Evolutionary conservation across 2,329 filamentous ascomycete genomes (phyloP).

Genomic region (Trichophyton schoenleinii): DNA sequence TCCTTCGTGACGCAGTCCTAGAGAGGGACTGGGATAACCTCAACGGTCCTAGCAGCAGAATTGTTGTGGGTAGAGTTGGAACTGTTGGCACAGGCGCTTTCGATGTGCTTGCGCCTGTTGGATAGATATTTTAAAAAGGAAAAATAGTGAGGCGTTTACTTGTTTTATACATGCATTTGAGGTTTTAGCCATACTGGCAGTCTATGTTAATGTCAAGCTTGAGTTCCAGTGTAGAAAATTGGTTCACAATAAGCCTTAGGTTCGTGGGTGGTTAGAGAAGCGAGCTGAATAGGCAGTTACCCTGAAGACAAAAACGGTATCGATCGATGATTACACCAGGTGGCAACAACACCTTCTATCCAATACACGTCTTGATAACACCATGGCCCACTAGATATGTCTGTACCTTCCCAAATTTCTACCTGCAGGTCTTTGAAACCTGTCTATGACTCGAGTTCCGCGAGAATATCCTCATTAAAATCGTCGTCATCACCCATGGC

Average conservation of each 20-base stretch:
- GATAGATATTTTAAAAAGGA: slow-evolving; percentile 17
- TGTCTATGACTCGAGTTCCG: slow-evolving; percentile 11
- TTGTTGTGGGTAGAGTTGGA: slow-evolving; percentile 74
- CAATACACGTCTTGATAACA: background rate
- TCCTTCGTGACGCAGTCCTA: slow-evolving; percentile 81
- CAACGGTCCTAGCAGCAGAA: slow-evolving; percentile 68
- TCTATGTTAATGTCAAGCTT: background rate
- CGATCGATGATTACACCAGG: background rate
- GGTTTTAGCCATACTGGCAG: background rate
- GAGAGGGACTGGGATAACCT: slow-evolving; percentile 86
- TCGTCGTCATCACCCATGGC: slow-evolving; percentile 20
- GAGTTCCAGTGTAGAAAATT: background rate
- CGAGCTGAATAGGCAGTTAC: no score
- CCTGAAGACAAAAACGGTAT: no score
- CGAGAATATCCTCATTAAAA: slow-evolving; percentile 34
- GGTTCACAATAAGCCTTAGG: no score
- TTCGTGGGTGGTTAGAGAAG: no score
- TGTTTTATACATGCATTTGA: background rate
- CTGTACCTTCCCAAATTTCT: background rate
- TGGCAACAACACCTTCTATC: background rate
- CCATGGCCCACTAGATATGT: background rate
- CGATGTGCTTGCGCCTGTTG: slow-evolving; percentile 57
- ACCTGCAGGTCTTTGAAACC: background rate
- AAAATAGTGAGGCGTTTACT: background rate
- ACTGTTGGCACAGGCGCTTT: slow-evolving; percentile 83